These are phyloP conservation scores for Limonium bicolor DNA, from an alignment of 148 eudicot genomes.

Conservation along the genomic window DNA sequence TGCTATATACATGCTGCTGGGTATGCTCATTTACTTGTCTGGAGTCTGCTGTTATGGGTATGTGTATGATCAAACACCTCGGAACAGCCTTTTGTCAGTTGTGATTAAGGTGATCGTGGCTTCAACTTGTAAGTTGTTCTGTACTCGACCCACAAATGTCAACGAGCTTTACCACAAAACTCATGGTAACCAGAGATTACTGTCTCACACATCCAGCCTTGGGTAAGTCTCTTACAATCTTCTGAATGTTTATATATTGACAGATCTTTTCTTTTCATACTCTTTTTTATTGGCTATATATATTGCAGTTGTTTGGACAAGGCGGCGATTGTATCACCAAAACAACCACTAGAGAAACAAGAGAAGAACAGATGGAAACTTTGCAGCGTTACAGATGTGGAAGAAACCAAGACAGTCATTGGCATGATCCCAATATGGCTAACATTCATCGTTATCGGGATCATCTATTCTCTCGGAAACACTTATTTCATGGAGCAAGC, in stretches of 20 bases:
- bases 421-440: constrained; percentile 29
- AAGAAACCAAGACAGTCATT: constrained; percentile 27
- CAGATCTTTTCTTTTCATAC: neutral
- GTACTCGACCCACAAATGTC: constrained; percentile 8
- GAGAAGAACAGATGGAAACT: constrained; percentile 19
- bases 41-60: constrained; percentile 16
- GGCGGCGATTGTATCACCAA: constrained; percentile 23
- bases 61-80: constrained; percentile 6
- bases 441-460: constrained; percentile 25
- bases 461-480: constrained; percentile 22
- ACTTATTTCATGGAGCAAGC: constrained; percentile 50
- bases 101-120: constrained; percentile 30
- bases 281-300: neutral
- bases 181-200: neutral
- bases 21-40: constrained; percentile 16
- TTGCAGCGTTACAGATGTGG: constrained; percentile 26
- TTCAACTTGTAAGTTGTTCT: constrained; percentile 12
- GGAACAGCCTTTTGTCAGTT: constrained; percentile 30
- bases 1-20: constrained; percentile 18
- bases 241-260: no score
- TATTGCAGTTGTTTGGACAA: constrained; percentile 33
- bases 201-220: constrained; percentile 15
- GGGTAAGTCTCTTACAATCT: constrained; percentile 11
- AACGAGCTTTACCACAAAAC: constrained; percentile 9
- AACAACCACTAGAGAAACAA: constrained; percentile 8